Evolutionary conservation across 2,329 filamentous ascomycete species (phyloP).

Genomic region (Sporothrix curviconia): DNA sequence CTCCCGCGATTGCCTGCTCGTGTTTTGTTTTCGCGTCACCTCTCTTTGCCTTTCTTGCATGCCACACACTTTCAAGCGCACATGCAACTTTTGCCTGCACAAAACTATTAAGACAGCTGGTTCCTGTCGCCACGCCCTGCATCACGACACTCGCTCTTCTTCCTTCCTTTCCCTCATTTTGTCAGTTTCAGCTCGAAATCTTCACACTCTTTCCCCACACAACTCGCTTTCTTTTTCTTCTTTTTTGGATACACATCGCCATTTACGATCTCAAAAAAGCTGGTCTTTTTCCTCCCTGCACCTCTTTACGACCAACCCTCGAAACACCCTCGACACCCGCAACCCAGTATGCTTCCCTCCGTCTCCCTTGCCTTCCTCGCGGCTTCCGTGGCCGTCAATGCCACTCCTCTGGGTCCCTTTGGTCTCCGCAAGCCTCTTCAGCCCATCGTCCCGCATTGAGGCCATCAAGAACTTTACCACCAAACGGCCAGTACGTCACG

Average conservation of each 20-base stretch:
- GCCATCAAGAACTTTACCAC: not conserved
- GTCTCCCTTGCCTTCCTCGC: conserved; percentile 16
- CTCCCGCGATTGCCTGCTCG: too few species aligned
- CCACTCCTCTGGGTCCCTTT: conserved; percentile 21
- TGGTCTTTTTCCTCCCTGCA: not conserved
- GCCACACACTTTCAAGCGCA: not conserved
- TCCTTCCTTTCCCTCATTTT: conserved; percentile 1
- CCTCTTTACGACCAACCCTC: not conserved
- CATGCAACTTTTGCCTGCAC: not conserved
- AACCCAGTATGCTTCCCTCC: conserved; percentile 1
- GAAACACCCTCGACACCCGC: conserved; percentile 1
- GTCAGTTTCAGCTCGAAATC: too few species aligned
- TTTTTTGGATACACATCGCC: not conserved
- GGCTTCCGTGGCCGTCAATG: conserved; percentile 19
- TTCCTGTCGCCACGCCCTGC: not conserved
- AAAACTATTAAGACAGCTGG: conserved; percentile 9
- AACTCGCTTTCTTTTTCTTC: not conserved
- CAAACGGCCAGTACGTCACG: not conserved
- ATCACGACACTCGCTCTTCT: not conserved
- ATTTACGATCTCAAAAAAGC: not conserved
- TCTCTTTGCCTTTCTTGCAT: not conserved
- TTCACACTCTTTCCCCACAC: too few species aligned
- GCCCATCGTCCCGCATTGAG: not conserved
- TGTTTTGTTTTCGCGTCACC: too few species aligned
- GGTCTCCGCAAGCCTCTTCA: not conserved